Evolutionary conservation across 805 yeast genomes (phyloP).

Genomic region (Saccharomycopsis sp.): DNA sequence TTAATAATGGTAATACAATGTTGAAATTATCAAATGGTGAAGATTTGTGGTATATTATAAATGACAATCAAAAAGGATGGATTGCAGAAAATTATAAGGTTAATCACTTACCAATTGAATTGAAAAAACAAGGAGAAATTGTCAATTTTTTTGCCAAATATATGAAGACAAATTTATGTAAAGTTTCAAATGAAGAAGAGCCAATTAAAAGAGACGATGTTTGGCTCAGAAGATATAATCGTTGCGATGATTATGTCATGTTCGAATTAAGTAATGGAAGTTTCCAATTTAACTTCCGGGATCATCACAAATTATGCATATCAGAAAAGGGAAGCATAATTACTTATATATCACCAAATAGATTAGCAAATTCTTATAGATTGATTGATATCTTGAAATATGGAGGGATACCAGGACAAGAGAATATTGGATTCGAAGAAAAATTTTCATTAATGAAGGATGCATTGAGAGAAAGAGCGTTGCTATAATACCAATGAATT

Average conservation of each 20-base stretch:
- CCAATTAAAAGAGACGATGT: conserved; percentile 51
- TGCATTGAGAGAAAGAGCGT: conserved; percentile 41
- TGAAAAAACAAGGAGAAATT: conserved; percentile 71
- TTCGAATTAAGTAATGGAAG: conserved; percentile 90
- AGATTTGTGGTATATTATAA: conserved; percentile 57
- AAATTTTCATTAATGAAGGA: conserved; percentile 55
- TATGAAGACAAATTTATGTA: conserved; percentile 85
- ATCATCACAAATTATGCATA: conserved; percentile 83
- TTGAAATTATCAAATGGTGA: conserved; percentile 60
- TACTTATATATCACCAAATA: conserved; percentile 74
- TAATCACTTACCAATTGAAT: conserved; percentile 36
- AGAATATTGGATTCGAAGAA: conserved; percentile 37
- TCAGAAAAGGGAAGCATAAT: conserved; percentile 70
- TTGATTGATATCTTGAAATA: conserved; percentile 40
- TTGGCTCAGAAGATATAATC: conserved; percentile 74
- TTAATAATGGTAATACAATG: conserved; percentile 79
- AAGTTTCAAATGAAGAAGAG: conserved; percentile 51
- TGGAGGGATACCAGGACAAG: conserved; percentile 41
- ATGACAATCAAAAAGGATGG: conserved; percentile 47
- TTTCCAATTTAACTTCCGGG: conserved; percentile 90
- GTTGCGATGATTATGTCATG: conserved; percentile 78
- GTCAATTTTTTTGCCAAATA: conserved; percentile 84
- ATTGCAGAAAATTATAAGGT: conserved; percentile 41
- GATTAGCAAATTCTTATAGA: conserved; percentile 63
- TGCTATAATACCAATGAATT: conserved; percentile 8